Conservation (phyloP, 306 rosid genomes). For the Acacia crassicarpa region DNA sequence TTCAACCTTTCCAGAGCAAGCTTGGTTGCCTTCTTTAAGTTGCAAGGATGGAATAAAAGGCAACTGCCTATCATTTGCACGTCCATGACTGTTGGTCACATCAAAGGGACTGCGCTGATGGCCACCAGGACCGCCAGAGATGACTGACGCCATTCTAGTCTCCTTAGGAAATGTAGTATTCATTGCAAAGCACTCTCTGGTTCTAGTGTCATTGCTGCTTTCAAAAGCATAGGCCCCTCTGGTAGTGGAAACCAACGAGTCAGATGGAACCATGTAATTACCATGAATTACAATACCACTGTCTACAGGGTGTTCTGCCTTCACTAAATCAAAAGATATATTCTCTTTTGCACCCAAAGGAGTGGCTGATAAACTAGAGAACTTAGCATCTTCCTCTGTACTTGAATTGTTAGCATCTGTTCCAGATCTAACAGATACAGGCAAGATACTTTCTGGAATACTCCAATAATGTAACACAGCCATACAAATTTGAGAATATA, state of each 20-base stretch:
- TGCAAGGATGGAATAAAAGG: conserved; percentile 46
- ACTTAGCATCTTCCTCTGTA: conserved; percentile 34
- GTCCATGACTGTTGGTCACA: conserved; percentile 32
- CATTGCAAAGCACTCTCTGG: conserved; percentile 29
- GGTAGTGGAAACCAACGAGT: conserved; percentile 30
- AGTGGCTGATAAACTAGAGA: conserved; percentile 30
- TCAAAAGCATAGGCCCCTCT: conserved; percentile 34
- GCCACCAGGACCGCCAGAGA: conserved; percentile 43
- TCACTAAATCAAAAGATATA: conserved; percentile 30
- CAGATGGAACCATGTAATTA: conserved; percentile 38
- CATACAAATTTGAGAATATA: conserved; percentile 63
- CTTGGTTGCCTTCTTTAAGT: conserved; percentile 42
- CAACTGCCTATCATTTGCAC: conserved; percentile 35
- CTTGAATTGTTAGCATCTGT: conserved; percentile 30
- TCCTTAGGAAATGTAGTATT: conserved; percentile 42
- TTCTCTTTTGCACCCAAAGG: conserved; percentile 33
- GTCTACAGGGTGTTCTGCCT: conserved; percentile 31
- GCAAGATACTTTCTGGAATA: conserved; percentile 54
- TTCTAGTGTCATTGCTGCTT: conserved; percentile 29
- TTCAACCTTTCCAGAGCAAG: conserved; percentile 49
- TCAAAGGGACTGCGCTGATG: conserved; percentile 38
- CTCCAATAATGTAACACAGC: conserved; percentile 70
- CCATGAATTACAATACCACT: conserved; percentile 28
- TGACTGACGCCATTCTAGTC: conserved; percentile 29
- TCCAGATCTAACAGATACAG: conserved; percentile 43